Evolutionary conservation across 2,329 filamentous ascomycete species (phyloP).

Genomic region (Fusarium begoniae): DNA sequence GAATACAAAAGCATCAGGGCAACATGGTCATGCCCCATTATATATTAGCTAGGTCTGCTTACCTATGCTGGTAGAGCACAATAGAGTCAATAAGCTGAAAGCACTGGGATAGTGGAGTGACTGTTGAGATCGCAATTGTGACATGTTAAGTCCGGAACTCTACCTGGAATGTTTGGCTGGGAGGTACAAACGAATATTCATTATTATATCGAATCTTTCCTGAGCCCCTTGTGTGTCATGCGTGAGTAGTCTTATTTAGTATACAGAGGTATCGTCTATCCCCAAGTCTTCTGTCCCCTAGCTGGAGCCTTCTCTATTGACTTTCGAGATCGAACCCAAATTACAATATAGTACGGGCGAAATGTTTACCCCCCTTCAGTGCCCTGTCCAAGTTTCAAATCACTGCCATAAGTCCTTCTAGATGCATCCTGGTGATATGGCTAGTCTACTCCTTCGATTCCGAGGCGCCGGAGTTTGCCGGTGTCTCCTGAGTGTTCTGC

Average conservation of each 20-base stretch:
- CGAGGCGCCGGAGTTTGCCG: constrained; percentile 6
- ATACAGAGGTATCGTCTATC: constrained; percentile 43
- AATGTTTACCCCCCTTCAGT: not conserved
- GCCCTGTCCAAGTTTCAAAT: constrained; percentile 3
- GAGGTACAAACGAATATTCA: not conserved
- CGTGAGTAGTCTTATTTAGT: constrained; percentile 25
- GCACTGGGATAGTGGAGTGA: not conserved
- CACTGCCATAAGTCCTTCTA: not conserved
- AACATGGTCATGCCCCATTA: constrained; percentile 2
- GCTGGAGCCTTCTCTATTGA: constrained; percentile 1
- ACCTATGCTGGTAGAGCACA: not conserved
- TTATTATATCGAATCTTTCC: not conserved
- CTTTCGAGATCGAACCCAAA: constrained; percentile 7
- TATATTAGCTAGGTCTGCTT: constrained; percentile 6
- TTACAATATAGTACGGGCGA: not conserved
- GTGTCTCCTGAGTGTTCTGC: constrained; percentile 17
- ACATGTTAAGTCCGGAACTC: not conserved
- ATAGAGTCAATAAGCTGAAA: constrained; percentile 3
- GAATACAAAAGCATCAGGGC: not conserved
- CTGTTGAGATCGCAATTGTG: not conserved
- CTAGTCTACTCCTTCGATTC: not conserved
- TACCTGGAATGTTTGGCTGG: not conserved
- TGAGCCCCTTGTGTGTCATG: not conserved
- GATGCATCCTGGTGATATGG: not conserved
- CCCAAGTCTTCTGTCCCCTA: constrained; percentile 1